These are phyloP conservation scores for Coleophoma eucalyptorum DNA, from an alignment of 2,329 filamentous ascomycete species.

Conservation along the genomic window DNA sequence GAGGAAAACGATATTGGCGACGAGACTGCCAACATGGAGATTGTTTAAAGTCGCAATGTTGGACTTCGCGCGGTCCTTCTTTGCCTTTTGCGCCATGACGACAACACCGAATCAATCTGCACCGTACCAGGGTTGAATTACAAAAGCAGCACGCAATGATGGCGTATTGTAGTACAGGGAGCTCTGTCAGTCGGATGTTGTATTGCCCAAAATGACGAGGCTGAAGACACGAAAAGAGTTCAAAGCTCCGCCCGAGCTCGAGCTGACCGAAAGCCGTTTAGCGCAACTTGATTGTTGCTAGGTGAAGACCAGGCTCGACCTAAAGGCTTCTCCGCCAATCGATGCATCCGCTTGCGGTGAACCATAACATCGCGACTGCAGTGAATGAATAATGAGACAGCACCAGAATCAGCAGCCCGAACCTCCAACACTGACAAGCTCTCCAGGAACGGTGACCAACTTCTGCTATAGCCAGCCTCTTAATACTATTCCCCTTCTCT, in stretches of 20 bases:
- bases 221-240: slow-evolving; percentile 7
- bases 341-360: slow-evolving; percentile 12
- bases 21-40: slow-evolving; percentile 73
- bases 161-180: no score
- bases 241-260: not conserved
- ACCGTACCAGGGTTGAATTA: no score
- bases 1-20: slow-evolving; percentile 72
- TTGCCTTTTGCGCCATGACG: slow-evolving; percentile 29
- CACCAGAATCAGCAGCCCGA: not conserved
- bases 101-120: no score
- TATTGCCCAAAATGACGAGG: slow-evolving; percentile 10
- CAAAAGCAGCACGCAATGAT: no score
- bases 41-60: slow-evolving; percentile 76
- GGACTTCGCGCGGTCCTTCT: slow-evolving; percentile 62
- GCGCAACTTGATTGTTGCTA: no score
- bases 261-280: slow-evolving; percentile 2
- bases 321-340: slow-evolving; percentile 10
- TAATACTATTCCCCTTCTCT: slow-evolving; percentile 9
- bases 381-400: slow-evolving; percentile 1
- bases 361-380: slow-evolving; percentile 22
- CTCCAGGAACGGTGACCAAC: slow-evolving; percentile 15
- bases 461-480: slow-evolving; percentile 11
- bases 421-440: no score
- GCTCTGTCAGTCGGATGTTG: no score
- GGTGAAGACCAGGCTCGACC: no score